Evolutionary conservation across 805 yeast species (phyloP).

Genomic region (Kazachstania africana): DNA sequence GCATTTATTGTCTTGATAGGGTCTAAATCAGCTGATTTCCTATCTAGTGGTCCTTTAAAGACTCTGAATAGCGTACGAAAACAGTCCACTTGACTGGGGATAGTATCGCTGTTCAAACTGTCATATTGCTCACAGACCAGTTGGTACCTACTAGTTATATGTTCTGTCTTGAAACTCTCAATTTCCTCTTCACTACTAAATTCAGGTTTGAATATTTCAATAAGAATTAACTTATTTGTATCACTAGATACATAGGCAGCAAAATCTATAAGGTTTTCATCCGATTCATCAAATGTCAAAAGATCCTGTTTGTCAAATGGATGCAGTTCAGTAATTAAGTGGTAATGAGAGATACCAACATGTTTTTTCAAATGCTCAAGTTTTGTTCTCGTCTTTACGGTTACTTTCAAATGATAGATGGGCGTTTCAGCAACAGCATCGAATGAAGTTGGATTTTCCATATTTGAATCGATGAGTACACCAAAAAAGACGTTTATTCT

Average conservation of each 20-base stretch:
- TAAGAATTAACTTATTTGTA: slow-evolving; percentile 37
- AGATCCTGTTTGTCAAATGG: slow-evolving; percentile 23
- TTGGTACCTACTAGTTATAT: slow-evolving; percentile 41
- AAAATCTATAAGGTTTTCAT: slow-evolving; percentile 33
- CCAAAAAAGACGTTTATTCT: slow-evolving; percentile 25
- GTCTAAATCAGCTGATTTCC: slow-evolving; percentile 29
- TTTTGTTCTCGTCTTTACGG: slow-evolving; percentile 22
- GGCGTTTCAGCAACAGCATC: slow-evolving; percentile 11
- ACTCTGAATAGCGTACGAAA: slow-evolving; percentile 50
- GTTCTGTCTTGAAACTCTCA: slow-evolving; percentile 34
- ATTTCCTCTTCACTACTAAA: slow-evolving; percentile 36
- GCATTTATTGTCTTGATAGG: slow-evolving; percentile 45
- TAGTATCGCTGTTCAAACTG: slow-evolving; percentile 12
- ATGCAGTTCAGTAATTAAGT: slow-evolving; percentile 23
- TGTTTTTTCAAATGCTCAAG: slow-evolving; percentile 20
- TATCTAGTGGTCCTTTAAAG: slow-evolving; percentile 51
- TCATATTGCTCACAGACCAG: slow-evolving; percentile 23
- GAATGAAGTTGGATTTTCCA: slow-evolving; percentile 1
- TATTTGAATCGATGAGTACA: slow-evolving; percentile 11
- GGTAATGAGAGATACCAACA: slow-evolving; percentile 25
- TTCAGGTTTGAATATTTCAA: slow-evolving; percentile 42
- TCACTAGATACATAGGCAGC: slow-evolving; percentile 36
- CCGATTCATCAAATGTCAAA: slow-evolving; percentile 7
- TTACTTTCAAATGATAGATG: slow-evolving; percentile 27
- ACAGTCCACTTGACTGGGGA: slow-evolving; percentile 49